Evolutionary conservation across 2,329 filamentous ascomycete species (phyloP).

Genomic region (Ophidiomyces ophidiicola): DNA sequence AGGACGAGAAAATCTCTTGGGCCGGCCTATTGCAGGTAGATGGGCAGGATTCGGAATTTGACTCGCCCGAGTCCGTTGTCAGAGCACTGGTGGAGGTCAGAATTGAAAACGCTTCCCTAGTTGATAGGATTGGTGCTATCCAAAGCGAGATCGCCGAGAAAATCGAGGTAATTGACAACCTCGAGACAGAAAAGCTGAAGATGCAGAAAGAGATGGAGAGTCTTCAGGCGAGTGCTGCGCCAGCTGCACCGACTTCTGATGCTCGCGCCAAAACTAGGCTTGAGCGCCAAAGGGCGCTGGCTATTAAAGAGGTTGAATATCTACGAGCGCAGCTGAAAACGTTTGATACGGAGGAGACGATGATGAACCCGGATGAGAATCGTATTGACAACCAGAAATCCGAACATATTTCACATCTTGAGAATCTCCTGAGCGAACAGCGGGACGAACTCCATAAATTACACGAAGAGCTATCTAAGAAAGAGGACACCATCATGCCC

Average conservation of each 20-base stretch:
- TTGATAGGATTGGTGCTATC: conserved; percentile 66
- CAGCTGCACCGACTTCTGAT: conserved; percentile 40
- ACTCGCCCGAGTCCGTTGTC: conserved; percentile 77
- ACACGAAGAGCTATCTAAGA: conserved; percentile 58
- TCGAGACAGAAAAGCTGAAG: conserved; percentile 57
- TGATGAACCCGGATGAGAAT: conserved; percentile 58
- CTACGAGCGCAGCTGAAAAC: conserved; percentile 83
- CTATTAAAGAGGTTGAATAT: conserved; percentile 87
- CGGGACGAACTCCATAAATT: conserved; percentile 64
- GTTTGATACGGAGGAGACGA: conserved; percentile 75
- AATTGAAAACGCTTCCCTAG: conserved; percentile 63
- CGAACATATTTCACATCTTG: conserved; percentile 65
- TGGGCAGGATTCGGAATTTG: conserved; percentile 56
- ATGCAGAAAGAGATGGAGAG: conserved; percentile 60
- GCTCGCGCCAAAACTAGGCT: conserved; percentile 59
- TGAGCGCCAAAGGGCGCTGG: conserved; percentile 73
- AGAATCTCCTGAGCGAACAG: conserved; percentile 77
- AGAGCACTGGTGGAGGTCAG: conserved; percentile 72
- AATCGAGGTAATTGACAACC: conserved; percentile 57
- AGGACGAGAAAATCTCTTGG: conserved; percentile 82
- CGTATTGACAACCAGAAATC: conserved; percentile 60
- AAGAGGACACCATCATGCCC: conserved; percentile 38
- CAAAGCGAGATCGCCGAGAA: conserved; percentile 68
- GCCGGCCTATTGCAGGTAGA: conserved; percentile 68
- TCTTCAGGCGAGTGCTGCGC: conserved; percentile 41